Base-by-base conservation (phyloP, 2,329 filamentous ascomycete genomes). In the Exophiala bonariae region DNA sequence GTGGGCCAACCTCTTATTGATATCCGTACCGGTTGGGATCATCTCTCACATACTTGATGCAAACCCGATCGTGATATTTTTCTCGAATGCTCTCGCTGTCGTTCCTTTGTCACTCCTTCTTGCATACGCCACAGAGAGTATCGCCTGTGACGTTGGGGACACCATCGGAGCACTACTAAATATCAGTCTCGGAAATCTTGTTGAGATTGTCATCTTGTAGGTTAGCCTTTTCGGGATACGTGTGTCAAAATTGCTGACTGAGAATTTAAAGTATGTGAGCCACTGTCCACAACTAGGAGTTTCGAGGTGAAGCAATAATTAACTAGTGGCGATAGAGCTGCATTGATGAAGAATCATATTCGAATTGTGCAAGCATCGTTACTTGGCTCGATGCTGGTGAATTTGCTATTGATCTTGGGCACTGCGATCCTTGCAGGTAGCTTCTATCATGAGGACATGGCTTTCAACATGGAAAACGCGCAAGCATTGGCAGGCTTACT, bases 311-410 rank as follows among this genome's bases (percentile, higher is more conserved):
- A 16, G 20, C 23, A 11, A 18, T 13, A 17, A n/a, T n/a, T 46
- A n/a, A 26, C 35, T 46, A 19, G 46, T 9, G 14, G 16, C 41
- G 17, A 14, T 20, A 82, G 96, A 57, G 86, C 96, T 58, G 91
- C 91, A 1, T 71, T 96, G 32, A 71, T 79, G 19, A 79, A 93
- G 48, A 66, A 78, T 40, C 80, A 95, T 67, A 80, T 95, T 19
- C 73, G 85, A 20, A 93, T 97, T 55, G 92, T 97, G 13, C 93
- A 97, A 71, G 86, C 92, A 16, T 95, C 89, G 53, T 96, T 97
- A 89, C 82, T 97, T 20, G 92, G 92, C 41, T 93, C 88, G 61
- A 95, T 97, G 59, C 77, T 97, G 19, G 96, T 92, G 54, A 97
- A 97, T 69, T 83, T 96, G 55, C 78, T 97, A 7, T 81, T 97